Percentiles rank a stretch among this genome's conserved stretches.
These are phyloP conservation scores for Xylaria sp. DNA, from an alignment of 2,329 filamentous ascomycete species.

Conservation along the genomic window DNA sequence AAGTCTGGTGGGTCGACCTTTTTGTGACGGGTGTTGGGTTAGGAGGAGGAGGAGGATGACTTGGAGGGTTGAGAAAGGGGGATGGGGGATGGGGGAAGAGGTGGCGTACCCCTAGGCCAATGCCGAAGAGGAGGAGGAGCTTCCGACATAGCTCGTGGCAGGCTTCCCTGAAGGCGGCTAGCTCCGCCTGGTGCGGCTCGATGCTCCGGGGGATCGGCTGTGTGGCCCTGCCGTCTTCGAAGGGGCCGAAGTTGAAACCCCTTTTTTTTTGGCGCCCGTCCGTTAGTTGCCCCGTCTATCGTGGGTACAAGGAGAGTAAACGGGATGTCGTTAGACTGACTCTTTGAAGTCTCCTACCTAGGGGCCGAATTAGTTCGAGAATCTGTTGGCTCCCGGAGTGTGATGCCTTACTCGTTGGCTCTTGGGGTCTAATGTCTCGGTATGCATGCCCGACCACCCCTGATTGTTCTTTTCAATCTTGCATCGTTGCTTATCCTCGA, in stretches of 20 bases:
- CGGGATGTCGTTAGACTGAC: slow-evolving; percentile 47
- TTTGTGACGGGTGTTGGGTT: background rate
- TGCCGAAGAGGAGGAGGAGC: slow-evolving; percentile 75
- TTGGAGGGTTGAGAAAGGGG: background rate
- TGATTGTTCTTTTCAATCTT: slow-evolving; percentile 79
- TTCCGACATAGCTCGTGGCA: slow-evolving; percentile 75
- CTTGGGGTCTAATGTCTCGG: slow-evolving; percentile 83
- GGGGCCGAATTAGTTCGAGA: background rate
- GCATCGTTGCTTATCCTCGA: slow-evolving; percentile 73
- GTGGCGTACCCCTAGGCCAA: slow-evolving; percentile 66
- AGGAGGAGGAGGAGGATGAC: background rate
- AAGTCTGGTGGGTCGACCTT: slow-evolving; percentile 54
- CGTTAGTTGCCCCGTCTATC: background rate
- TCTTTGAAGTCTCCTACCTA: slow-evolving; percentile 87
- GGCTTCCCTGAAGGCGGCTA: slow-evolving; percentile 67
- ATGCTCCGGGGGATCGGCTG: slow-evolving; percentile 77
- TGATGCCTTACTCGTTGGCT: slow-evolving; percentile 67
- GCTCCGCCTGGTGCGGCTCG: slow-evolving; percentile 57
- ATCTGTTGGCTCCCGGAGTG: background rate
- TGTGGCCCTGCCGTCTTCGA: slow-evolving; percentile 66
- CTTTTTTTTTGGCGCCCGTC: slow-evolving; percentile 45
- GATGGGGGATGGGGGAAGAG: slow-evolving; percentile 4
- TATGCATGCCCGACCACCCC: slow-evolving; percentile 87
- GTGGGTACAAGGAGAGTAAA: background rate
- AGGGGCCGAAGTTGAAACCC: slow-evolving; percentile 90